Evolutionary conservation across 2,329 filamentous ascomycete genomes (phyloP), one percentile per base, ranked within the genome.

Genomic region (Mycogone perniciosa): DNA sequence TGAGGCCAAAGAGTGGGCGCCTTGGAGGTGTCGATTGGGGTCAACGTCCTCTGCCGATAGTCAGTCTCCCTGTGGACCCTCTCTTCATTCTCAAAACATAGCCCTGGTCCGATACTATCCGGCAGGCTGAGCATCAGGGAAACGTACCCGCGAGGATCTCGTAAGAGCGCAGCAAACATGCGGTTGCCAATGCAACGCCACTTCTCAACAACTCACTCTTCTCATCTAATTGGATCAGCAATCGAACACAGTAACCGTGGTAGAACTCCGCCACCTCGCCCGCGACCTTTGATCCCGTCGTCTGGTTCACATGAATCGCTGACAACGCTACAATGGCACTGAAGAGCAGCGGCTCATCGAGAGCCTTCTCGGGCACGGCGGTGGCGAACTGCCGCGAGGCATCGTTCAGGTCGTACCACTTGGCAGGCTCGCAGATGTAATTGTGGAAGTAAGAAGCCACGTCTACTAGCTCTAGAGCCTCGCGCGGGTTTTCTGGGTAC

Each of bases 341-440:
- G 56, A 77, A 71, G 2, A 76, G 60, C 0, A 76, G 60, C 1
- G 70, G 59, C 34, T 67, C 69, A 2, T 68, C 61, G 7, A 74
- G 59, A 1, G 73, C 69, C 7, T 64, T 51, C 5, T 55, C 46
- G 0, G 72, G 67, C 0, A 76, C 65, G 0, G 59, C 38, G 4
- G 58, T 64, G 5, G 58, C 61, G 33, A 76, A 76, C 4, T 61
- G 56, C 1, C 57, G 60, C 2, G 56, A 46, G 1, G 60, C 50
- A 50, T 76, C 73, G 42, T 70, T 72, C 6, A 77, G 64, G 46
- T 77, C 73, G 55, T 76, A 76, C 74, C 74, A 76, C 2, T 62
- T 58, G 1, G 74, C 71, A 13, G 76, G 59, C 35, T 60, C 50
- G 1, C 55, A 52, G 7, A 68, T 65, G 55, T 76, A 76, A 29